phyloP scores from a whole-genome alignment of 2,329 filamentous ascomycete species.

The Botrytis deweyae region DNA sequence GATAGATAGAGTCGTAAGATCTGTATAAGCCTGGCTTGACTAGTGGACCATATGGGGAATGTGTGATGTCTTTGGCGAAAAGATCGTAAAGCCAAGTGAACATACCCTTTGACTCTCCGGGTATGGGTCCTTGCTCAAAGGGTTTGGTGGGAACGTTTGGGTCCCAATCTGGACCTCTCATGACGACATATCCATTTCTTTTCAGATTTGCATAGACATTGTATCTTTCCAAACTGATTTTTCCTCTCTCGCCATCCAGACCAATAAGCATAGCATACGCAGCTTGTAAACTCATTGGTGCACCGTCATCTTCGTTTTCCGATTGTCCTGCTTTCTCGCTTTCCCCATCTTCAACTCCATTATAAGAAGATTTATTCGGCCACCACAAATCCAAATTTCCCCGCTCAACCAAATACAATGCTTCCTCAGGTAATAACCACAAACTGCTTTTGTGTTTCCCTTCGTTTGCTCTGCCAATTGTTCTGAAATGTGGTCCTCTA shows the following conservation, averaged over 20 bases:
- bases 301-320: constrained; percentile 58
- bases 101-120: constrained; percentile 28
- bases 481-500: constrained; percentile 70
- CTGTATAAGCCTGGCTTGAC: constrained; percentile 64
- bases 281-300: constrained; percentile 89
- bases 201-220: constrained; percentile 86
- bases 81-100: constrained; percentile 38
- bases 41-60: constrained; percentile 52
- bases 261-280: constrained; percentile 85
- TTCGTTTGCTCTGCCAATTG: constrained; percentile 67
- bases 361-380: constrained; percentile 58
- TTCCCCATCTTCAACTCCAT: constrained; percentile 40
- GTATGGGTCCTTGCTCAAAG: not conserved
- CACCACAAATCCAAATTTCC: constrained; percentile 86
- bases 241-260: constrained; percentile 59
- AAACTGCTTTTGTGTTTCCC: constrained; percentile 60
- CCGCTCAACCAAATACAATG: constrained; percentile 83
- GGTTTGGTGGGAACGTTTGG: constrained; percentile 31
- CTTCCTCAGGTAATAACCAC: constrained; percentile 90
- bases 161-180: constrained; percentile 62
- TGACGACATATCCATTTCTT: constrained; percentile 76
- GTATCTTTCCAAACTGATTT: constrained; percentile 72
- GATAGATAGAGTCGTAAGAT: constrained; percentile 70
- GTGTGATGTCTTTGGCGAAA: constrained; percentile 31
- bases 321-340: constrained; percentile 43